Evolutionary conservation across 495 filamentous ascomycete genomes (phyloP), one percentile per base, ranked within the genome.

Genomic region (Neurospora sp.): DNA sequence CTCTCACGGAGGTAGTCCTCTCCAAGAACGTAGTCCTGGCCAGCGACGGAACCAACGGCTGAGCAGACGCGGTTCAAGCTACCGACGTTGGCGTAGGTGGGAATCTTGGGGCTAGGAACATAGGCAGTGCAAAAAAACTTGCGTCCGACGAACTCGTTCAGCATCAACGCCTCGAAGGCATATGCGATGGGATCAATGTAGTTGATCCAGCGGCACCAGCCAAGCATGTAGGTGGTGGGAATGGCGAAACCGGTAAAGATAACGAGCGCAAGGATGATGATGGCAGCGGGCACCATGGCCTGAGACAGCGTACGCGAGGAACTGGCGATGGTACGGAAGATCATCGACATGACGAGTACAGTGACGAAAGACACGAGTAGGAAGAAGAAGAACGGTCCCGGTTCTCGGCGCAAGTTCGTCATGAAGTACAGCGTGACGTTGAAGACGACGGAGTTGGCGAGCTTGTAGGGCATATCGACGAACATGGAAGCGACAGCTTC

Each of bases 171-270:
- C 81, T 98, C 94, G 78, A 97, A 98, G 1, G 92, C 89, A 76
- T 97, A 98, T 1, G 88, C 90, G 49, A 98, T 88, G 6, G 94
- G 94, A 75, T 97, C 91, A 14, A 97, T 80, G 75, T 93, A 97
- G 76, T 93, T 93, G 42, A 98, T 84, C 95, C 95, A 97, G 39
- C 92, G 87, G 76, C 92, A 93, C 92, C 94, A 97, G 3, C 83
- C 86, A 14, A 90, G 88, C 93, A 97, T 97, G 77, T 91, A 88
- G 44, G 80, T 80, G 49, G 89, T 87, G 0, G 94, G 95, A 75
- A 98, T 93, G 3, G 90, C 90, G 80, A 97, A 97, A 10, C 95
- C 95, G 71, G 94, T 97, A 79, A 96, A 97, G 73, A 97, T 92
- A 77, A 96, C 85, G 46, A 97, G 84, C 60, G 89, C 87, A 70